These are phyloP conservation scores for Colletotrichum tofieldiae DNA, from an alignment of 2,329 filamentous ascomycete genomes.

Conservation along the genomic window DNA sequence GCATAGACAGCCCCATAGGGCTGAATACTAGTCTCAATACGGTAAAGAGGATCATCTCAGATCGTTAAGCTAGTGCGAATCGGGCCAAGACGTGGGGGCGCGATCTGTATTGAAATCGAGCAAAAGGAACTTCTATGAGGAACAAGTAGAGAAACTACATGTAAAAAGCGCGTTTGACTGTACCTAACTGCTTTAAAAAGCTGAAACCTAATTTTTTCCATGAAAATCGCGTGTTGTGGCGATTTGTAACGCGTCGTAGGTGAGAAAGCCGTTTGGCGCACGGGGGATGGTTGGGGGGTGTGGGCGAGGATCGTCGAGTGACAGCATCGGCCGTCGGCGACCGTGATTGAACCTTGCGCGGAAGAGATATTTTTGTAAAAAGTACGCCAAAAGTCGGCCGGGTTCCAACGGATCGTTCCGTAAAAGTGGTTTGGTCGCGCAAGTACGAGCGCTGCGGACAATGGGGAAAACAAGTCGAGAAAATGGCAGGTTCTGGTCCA, in stretches of 20 bases:
- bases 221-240: neutral
- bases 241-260: slow-evolving; percentile 3
- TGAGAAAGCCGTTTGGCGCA: neutral
- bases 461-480: neutral
- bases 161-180: neutral
- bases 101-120: neutral
- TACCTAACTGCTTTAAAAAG: neutral
- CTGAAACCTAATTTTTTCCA: neutral
- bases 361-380: neutral
- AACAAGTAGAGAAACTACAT: neutral
- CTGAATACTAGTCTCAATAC: neutral
- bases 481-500: neutral
- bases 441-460: neutral
- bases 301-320: neutral
- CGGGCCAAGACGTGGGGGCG: neutral
- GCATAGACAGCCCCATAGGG: neutral
- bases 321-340: neutral
- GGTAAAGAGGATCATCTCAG: neutral
- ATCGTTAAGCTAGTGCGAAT: neutral
- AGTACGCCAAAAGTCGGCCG: no score
- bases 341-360: neutral
- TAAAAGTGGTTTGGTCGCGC: neutral
- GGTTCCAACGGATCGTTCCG: neutral
- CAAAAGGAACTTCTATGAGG: neutral
- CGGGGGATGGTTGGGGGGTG: neutral